Percentiles rank a stretch among this genome's conserved stretches.
These are phyloP conservation scores for Mortierella sp. DNA, from an alignment of 371 early-diverging fungal genomes.

Conservation along the genomic window DNA sequence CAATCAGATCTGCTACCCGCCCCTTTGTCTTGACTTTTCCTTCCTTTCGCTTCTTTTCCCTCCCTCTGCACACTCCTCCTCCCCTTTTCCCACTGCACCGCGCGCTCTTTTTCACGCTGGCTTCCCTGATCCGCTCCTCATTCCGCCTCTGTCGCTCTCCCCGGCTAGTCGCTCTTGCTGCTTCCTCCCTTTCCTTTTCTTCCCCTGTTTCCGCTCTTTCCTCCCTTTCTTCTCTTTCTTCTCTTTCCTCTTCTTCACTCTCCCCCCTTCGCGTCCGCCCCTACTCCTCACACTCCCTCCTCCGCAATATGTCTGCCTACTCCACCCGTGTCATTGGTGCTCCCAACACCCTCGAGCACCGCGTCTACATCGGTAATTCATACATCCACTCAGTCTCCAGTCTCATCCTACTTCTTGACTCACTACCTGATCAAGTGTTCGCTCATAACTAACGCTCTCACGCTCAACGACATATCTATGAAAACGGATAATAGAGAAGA, in stretches of 20 bases:
- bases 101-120: slow-evolving; percentile 26
- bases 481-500: slow-evolving; percentile 64
- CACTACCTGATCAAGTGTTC: background rate
- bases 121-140: slow-evolving; percentile 34
- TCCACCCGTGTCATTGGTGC: slow-evolving; percentile 83
- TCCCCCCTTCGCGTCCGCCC: slow-evolving; percentile 10
- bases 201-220: slow-evolving; percentile 15
- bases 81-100: background rate
- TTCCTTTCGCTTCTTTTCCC: slow-evolving; percentile 8
- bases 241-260: background rate
- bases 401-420: background rate
- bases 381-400: background rate
- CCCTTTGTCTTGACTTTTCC: background rate
- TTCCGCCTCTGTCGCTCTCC: slow-evolving; percentile 23
- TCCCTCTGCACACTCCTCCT: background rate
- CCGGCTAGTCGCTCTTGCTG: background rate
- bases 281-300: slow-evolving; percentile 17
- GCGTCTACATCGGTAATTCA: slow-evolving; percentile 83
- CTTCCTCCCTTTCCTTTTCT: background rate
- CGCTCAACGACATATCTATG: background rate
- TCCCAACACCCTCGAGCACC: slow-evolving; percentile 89
- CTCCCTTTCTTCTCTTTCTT: background rate
- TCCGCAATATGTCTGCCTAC: slow-evolving; percentile 66
- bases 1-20: background rate
- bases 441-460: background rate